Percentiles rank a stretch among this genome's conserved stretches.
These are phyloP conservation scores for Trebouxiophyceae sp. DNA, from an alignment of 163 green algal genomes.

Conservation along the genomic window DNA sequence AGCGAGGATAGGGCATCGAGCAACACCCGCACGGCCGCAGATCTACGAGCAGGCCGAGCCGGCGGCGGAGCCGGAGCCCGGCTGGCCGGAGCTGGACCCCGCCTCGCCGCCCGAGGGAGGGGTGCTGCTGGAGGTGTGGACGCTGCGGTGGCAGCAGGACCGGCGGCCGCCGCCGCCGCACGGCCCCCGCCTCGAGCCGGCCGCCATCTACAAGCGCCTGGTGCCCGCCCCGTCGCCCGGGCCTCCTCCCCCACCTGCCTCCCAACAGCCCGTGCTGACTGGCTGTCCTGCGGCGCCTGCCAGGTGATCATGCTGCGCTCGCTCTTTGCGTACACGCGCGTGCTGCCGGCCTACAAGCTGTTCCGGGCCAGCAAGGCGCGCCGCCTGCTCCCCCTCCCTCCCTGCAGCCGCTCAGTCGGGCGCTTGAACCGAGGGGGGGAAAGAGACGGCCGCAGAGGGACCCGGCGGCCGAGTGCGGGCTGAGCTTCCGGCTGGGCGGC, in stretches of 20 bases:
- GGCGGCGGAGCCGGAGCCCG: background rate
- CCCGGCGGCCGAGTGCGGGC: too few species aligned
- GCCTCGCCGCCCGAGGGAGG: too few species aligned
- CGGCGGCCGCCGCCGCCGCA: background rate
- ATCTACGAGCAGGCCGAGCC: background rate
- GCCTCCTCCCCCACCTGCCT: background rate
- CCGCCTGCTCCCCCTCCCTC: slow-evolving; percentile 6
- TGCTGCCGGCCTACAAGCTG: slow-evolving; percentile 65
- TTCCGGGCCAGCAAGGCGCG: slow-evolving; percentile 41
- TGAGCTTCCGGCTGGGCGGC: too few species aligned
- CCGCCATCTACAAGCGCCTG: slow-evolving; percentile 38
- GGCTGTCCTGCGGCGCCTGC: too few species aligned
- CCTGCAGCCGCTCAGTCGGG: slow-evolving; percentile 11
- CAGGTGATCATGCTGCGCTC: slow-evolving; percentile 56
- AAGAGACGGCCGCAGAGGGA: too few species aligned
- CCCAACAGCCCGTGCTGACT: background rate
- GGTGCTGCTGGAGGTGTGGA: slow-evolving; percentile 60
- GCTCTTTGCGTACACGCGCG: slow-evolving; percentile 56
- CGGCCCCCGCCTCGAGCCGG: slow-evolving; percentile 16
- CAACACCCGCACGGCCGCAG: slow-evolving; percentile 11
- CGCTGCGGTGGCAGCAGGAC: slow-evolving; percentile 23
- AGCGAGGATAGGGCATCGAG: too few species aligned
- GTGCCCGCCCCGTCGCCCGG: slow-evolving; percentile 7
- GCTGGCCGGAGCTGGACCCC: too few species aligned
- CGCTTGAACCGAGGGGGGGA: background rate